Evolutionary conservation across 495 filamentous ascomycete genomes (phyloP).

Genomic region (Neurospora cerealis): DNA sequence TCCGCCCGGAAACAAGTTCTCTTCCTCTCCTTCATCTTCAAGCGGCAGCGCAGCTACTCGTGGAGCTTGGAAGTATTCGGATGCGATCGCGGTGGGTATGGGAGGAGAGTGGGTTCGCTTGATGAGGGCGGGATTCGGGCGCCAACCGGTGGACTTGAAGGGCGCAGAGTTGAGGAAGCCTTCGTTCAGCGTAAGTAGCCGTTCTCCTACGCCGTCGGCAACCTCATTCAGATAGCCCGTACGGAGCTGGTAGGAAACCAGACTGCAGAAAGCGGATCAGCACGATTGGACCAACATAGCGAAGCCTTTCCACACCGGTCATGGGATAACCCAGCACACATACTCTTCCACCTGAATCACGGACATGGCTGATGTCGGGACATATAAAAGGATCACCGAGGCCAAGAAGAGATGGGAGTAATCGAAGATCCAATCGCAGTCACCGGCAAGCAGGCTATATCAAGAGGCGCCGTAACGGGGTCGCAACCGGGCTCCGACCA

Average conservation of each 20-base stretch:
- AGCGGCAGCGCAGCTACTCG: conserved; percentile 41
- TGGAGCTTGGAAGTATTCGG: conserved; percentile 85
- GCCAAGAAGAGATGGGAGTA: neutral
- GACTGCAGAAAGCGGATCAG: conserved; percentile 38
- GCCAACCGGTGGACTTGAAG: conserved; percentile 93
- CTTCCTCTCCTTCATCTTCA: conserved; percentile 73
- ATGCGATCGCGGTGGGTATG: conserved; percentile 80
- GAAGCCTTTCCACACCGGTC: neutral
- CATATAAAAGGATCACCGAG: neutral
- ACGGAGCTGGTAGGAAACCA: conserved; percentile 88
- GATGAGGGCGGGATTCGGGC: conserved; percentile 60
- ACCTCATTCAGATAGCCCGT: conserved; percentile 83
- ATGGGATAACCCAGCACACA: conserved; percentile 17
- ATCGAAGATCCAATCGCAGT: neutral
- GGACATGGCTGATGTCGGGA: conserved; percentile 51
- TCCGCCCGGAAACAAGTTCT: conserved; percentile 65
- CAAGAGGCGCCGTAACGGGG: neutral
- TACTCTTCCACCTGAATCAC: conserved; percentile 97
- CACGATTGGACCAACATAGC: conserved; percentile 1
- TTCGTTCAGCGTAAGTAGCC: conserved; percentile 86
- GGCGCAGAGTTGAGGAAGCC: conserved; percentile 85
- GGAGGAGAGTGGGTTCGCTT: conserved; percentile 93
- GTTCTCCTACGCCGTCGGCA: conserved; percentile 91
- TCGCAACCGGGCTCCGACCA: neutral
- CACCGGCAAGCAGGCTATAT: neutral